Conservation (phyloP, 2,329 filamentous ascomycete genomes). For the Ophiostoma piceae region DNA sequence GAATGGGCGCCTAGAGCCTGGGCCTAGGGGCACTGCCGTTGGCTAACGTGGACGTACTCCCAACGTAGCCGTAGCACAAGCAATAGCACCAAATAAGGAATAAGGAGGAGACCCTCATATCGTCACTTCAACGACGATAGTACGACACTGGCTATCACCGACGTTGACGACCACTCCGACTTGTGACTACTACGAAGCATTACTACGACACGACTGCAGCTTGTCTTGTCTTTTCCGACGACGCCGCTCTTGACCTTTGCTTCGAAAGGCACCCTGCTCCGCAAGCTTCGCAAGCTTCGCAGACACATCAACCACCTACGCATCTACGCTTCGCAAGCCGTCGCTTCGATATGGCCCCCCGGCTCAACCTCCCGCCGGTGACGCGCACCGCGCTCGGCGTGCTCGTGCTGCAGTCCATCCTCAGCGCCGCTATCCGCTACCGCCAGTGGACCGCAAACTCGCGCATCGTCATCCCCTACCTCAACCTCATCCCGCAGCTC, state of each 20-base stretch:
- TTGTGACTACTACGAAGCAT: background rate
- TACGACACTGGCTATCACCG: background rate
- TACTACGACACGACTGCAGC: background rate
- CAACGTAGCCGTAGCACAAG: background rate
- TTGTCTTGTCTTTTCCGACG: background rate
- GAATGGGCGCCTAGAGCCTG: background rate
- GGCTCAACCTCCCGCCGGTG: constrained; percentile 88
- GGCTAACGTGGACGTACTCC: background rate
- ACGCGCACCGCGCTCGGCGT: constrained; percentile 75
- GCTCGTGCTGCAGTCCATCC: constrained; percentile 69
- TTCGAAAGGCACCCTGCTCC: too few relatives aligned
- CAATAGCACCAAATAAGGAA: background rate
- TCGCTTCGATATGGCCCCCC: constrained; percentile 62
- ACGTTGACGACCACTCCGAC: background rate
- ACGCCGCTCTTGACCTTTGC: background rate
- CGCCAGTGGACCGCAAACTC: constrained; percentile 59
- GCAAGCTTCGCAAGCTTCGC: too few relatives aligned
- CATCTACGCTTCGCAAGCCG: too few relatives aligned
- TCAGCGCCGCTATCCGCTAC: constrained; percentile 75
- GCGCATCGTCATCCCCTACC: constrained; percentile 72
- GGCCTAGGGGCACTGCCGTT: constrained; percentile 1
- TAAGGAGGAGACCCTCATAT: background rate
- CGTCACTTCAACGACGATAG: constrained; percentile 1
- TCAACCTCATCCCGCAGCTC: constrained; percentile 77
- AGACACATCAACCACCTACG: too few relatives aligned